phyloP scores from a whole-genome alignment of 352 stramenopile genomes.

The Phytophthora nicotianae region DNA sequence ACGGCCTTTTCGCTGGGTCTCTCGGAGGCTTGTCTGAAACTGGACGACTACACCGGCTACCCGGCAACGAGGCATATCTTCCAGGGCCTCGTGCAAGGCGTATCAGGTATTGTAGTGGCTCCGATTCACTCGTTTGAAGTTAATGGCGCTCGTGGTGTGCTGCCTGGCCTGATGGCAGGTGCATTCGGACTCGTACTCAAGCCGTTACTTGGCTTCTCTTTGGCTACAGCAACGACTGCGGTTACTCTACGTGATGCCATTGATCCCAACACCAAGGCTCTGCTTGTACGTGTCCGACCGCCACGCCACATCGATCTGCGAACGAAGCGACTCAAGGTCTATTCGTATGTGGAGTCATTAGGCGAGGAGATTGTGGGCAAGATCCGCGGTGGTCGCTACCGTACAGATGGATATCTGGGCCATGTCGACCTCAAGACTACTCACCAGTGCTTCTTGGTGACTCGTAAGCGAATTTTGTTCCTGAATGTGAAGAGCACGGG shows the following conservation, averaged over 20 bases:
- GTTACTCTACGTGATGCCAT: conserved; percentile 79
- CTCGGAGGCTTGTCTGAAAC: conserved; percentile 83
- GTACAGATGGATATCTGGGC: conserved; percentile 79
- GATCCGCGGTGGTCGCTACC: conserved; percentile 77
- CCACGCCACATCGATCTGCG: conserved; percentile 83
- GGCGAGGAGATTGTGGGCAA: conserved; percentile 88
- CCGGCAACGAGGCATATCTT: conserved; percentile 87
- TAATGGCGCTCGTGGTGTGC: conserved; percentile 73
- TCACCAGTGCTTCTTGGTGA: conserved; percentile 87
- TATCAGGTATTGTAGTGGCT: conserved; percentile 83
- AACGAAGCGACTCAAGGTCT: conserved; percentile 82
- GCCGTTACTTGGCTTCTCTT: conserved; percentile 75
- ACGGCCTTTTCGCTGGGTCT: conserved; percentile 80
- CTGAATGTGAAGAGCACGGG: conserved; percentile 65
- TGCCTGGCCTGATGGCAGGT: conserved; percentile 79
- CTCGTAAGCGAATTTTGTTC: conserved; percentile 80
- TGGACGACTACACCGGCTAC: conserved; percentile 90
- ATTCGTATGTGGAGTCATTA: conserved; percentile 89
- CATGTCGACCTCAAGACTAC: conserved; percentile 72
- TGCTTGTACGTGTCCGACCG: conserved; percentile 76
- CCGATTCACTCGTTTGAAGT: conserved; percentile 86
- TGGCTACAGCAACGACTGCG: conserved; percentile 74
- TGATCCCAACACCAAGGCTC: conserved; percentile 79
- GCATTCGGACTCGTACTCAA: conserved; percentile 85
- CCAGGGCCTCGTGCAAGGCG: conserved; percentile 84